Percentiles rank a stretch among this genome's conserved stretches.
Conservation (phyloP, 2,329 filamentous ascomycete species). For the Penicillium sp. region DNA sequence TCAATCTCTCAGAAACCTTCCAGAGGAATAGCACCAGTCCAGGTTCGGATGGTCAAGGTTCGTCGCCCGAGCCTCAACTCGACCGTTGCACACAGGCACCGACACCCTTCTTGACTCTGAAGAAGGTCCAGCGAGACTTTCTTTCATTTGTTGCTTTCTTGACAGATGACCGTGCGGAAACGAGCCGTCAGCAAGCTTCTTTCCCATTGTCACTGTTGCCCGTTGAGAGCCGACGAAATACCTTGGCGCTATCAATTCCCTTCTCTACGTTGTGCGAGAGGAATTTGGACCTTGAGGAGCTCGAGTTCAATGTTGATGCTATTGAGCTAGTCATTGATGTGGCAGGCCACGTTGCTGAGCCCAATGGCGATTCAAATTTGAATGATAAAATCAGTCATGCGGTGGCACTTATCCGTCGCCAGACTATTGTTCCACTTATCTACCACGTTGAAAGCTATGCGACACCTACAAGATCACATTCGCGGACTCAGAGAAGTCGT, state of each 20-base stretch:
- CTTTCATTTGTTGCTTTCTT: constrained; percentile 61
- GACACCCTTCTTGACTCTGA: constrained; percentile 60
- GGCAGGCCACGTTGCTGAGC: constrained; percentile 23
- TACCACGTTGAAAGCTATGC: constrained; percentile 44
- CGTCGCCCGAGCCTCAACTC: constrained; percentile 25
- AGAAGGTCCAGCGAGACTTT: constrained; percentile 63
- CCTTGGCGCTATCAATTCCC: constrained; percentile 60
- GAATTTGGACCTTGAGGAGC: constrained; percentile 55
- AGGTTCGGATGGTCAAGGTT: constrained; percentile 11
- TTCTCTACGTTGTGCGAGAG: constrained; percentile 52
- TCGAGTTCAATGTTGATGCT: constrained; percentile 62
- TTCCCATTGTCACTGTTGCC: constrained; percentile 60
- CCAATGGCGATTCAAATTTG: constrained; percentile 29
- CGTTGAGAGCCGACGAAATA: constrained; percentile 57
- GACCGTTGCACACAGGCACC: constrained; percentile 37
- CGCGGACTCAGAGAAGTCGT: constrained; percentile 22
- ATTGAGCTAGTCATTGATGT: constrained; percentile 56
- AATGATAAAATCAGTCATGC: constrained; percentile 52
- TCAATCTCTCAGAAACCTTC: constrained; percentile 59
- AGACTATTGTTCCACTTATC: constrained; percentile 56
- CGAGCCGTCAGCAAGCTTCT: constrained; percentile 34
- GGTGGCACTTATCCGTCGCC: constrained; percentile 56
- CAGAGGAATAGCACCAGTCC: constrained; percentile 16
- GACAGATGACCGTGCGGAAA: constrained; percentile 35
- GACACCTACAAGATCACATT: constrained; percentile 11